Base-by-base conservation (phyloP, 2,329 filamentous ascomycete species). In the Colletotrichum sp. region DNA sequence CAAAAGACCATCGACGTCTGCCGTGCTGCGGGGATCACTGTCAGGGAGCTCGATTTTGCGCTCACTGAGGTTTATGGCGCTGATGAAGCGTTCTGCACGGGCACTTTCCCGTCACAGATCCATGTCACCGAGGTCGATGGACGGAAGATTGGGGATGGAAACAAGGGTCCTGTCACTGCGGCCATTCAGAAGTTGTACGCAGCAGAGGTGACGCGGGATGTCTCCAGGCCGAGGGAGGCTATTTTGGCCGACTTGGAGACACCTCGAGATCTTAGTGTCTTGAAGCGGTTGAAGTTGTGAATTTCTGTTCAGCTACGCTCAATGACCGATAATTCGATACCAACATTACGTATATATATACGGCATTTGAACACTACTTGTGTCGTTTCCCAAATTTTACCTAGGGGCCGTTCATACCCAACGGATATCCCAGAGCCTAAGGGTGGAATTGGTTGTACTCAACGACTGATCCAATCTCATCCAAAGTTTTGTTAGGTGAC, bases 1-100 rank as follows among this genome's bases (percentile, higher is more conserved):
- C 80, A 81, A 66, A 81, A 79, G 74, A 81, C 80, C 7, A 82
- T 83, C 38, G 80, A 82, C 32, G 78, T 82, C 10, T 83, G 81
- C 52, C 78, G 80, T 2, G 76, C 78, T 4, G 71, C 79, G 18
- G 80, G 80, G 0, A 79, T 83, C 30, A 55, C 62, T 9, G 79
- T 82, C 9, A 71, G 76, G 2, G 81, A 83, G 72, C 76, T 81
- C 16, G 80, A 82, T 60, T 83, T 82, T 61, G 73, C 79, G 2
- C 68, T 83, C 18, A 81, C 81, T 3, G 81, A 83, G 73, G 80
- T 80, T 3, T 83, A 81, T 18, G 81, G 79, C 3, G 80, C 81
- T 4, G 81, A 83, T 21, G 81, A 82, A 67, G 80, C 80, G 1
- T 83, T 83, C 56, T 81, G 79, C 67, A 82, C 81, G 0, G 81